Conservation (phyloP, 805 yeast species). For the Ogataea populi-albae region DNA sequence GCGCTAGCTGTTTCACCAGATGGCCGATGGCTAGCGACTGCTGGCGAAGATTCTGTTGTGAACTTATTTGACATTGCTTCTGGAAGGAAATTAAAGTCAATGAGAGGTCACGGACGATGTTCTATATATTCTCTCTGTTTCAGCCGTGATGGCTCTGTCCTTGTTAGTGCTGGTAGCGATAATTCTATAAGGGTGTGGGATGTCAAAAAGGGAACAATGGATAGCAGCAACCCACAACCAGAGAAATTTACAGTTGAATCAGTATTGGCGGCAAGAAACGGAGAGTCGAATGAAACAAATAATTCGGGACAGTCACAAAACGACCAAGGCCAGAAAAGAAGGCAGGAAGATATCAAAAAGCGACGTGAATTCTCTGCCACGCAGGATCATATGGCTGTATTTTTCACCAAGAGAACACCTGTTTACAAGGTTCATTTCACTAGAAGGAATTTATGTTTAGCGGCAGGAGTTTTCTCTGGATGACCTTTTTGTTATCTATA, state of each 20-base stretch:
- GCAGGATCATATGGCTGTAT: slow-evolving; percentile 88
- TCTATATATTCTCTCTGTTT: slow-evolving; percentile 83
- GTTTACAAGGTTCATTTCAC: slow-evolving; percentile 92
- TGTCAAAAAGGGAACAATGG: slow-evolving; percentile 77
- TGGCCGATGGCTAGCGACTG: slow-evolving; percentile 94
- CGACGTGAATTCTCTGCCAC: slow-evolving; percentile 76
- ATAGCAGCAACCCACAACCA: slow-evolving; percentile 63
- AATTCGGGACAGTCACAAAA: slow-evolving; percentile 18
- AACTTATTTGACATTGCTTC: slow-evolving; percentile 93
- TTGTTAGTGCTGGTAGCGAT: slow-evolving; percentile 92
- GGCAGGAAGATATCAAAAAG: slow-evolving; percentile 47
- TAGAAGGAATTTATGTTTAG: slow-evolving; percentile 82
- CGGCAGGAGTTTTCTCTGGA: slow-evolving; percentile 82
- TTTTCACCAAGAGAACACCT: slow-evolving; percentile 90
- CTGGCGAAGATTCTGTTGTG: slow-evolving; percentile 88
- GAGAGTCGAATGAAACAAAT: slow-evolving; percentile 12
- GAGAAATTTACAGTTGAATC: slow-evolving; percentile 50
- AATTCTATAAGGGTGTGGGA: slow-evolving; percentile 96
- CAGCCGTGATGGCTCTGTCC: slow-evolving; percentile 81
- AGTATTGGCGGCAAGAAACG: slow-evolving; percentile 34
- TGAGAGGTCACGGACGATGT: slow-evolving; percentile 92
- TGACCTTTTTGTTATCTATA: slow-evolving; percentile 12
- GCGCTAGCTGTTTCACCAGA: slow-evolving; percentile 90
- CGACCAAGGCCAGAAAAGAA: slow-evolving; percentile 14
- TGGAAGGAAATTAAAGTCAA: slow-evolving; percentile 81